These are phyloP conservation scores for Syzygium malaccense DNA, from an alignment of 441 rosid genomes.

Conservation along the genomic window DNA sequence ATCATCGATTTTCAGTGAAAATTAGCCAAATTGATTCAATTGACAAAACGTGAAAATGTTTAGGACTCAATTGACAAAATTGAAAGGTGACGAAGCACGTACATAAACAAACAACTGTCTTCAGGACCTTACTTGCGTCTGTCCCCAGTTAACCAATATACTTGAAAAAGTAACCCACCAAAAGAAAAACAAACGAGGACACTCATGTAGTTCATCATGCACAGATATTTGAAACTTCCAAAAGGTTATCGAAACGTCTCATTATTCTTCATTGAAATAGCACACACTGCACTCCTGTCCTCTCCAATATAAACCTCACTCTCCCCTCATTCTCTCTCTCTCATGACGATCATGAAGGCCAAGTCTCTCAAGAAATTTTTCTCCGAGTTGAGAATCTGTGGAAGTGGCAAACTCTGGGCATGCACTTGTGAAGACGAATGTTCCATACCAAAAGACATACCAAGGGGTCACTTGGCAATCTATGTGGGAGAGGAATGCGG, in stretches of 20 bases:
- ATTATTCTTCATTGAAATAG: background rate
- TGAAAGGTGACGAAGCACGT: no score
- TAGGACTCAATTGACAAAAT: no score
- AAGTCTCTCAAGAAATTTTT: background rate
- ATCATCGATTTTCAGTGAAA: no score
- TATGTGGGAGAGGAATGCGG: slow-evolving; percentile 29
- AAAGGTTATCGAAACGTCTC: background rate
- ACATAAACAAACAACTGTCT: no score
- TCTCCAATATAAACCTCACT: background rate
- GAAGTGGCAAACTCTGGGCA: background rate
- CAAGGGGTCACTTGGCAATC: slow-evolving; percentile 28
- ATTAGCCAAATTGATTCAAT: no score
- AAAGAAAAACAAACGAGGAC: no score
- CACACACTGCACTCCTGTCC: background rate
- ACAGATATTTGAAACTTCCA: background rate
- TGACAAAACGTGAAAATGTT: no score
- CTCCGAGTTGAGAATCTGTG: background rate
- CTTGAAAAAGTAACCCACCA: no score
- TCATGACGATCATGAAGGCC: background rate
- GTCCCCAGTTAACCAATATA: no score
- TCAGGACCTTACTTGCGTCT: no score
- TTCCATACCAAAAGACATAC: slow-evolving; percentile 24
- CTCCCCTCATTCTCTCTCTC: background rate
- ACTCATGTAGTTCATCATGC: background rate
- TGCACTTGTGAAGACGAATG: background rate